Percentiles rank a stretch among this genome's conserved stretches.
Conservation (phyloP, 768 basidiomycete genomes). For the Trametes coccinea region DNA sequence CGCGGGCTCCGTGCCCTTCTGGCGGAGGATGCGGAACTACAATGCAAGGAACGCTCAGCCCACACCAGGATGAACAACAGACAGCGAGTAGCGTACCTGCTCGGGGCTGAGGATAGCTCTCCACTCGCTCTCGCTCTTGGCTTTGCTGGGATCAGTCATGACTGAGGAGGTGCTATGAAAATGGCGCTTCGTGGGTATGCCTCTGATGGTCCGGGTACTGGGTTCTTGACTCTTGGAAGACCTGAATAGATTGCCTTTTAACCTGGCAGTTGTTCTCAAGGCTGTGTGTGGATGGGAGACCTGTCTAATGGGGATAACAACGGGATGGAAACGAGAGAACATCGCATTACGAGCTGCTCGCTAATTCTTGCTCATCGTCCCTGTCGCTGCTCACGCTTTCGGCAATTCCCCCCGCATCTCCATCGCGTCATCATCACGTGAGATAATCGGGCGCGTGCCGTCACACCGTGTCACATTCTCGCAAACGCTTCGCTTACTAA, state of each 20-base stretch:
- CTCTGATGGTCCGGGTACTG: neutral
- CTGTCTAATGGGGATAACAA: conserved; percentile 3
- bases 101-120: conserved; percentile 74
- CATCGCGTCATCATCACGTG: neutral
- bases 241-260: neutral
- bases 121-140: conserved; percentile 80
- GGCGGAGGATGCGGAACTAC: conserved; percentile 81
- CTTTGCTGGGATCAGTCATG: conserved; percentile 30
- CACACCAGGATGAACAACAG: neutral
- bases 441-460: neutral
- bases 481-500: neutral
- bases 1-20: conserved; percentile 84
- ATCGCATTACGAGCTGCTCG: conserved; percentile 20
- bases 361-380: conserved; percentile 14
- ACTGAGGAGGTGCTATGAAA: conserved; percentile 5
- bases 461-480: neutral
- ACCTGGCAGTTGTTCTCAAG: neutral
- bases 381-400: conserved; percentile 1
- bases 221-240: neutral
- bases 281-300: conserved; percentile 1
- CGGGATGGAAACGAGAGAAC: neutral
- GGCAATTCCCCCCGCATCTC: neutral
- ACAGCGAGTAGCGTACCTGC: conserved; percentile 55
- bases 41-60: no score
- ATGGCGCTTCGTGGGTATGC: neutral